phyloP scores from a whole-genome alignment of 441 rosid genomes.

The Dalechampia spathulata region DNA sequence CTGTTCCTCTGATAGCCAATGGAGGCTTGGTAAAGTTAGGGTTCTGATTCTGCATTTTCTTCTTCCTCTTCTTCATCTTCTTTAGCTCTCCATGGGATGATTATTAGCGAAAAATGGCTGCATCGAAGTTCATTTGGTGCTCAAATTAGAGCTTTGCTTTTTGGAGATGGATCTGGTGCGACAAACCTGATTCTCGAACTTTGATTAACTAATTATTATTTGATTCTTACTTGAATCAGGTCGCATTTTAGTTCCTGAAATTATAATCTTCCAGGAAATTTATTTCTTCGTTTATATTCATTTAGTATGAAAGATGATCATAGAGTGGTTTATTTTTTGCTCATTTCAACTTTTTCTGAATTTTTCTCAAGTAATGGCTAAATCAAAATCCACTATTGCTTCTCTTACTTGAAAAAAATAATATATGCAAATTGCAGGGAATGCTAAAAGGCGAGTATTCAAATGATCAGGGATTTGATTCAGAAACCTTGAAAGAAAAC shows the following conservation, averaged over 20 bases:
- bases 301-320: too few species aligned
- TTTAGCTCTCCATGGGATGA: neutral
- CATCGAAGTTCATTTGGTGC: slow-evolving; percentile 11
- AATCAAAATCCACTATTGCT: neutral
- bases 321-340: too few species aligned
- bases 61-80: neutral
- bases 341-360: too few species aligned
- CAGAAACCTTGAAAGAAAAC: slow-evolving; percentile 4
- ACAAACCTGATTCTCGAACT: neutral
- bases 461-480: slow-evolving; percentile 1
- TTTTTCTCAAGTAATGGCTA: too few species aligned
- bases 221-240: neutral
- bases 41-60: neutral
- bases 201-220: slow-evolving; percentile 1
- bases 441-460: neutral
- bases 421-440: slow-evolving; percentile 26
- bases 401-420: neutral
- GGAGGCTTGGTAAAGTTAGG: neutral
- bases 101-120: neutral
- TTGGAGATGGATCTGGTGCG: slow-evolving; percentile 45
- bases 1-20: slow-evolving; percentile 6
- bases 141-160: slow-evolving; percentile 21
- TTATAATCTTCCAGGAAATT: too few species aligned
- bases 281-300: too few species aligned
- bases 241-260: neutral